phyloP scores from a whole-genome alignment of 495 filamentous ascomycete genomes.

The Barbatosphaeria neglecta region DNA sequence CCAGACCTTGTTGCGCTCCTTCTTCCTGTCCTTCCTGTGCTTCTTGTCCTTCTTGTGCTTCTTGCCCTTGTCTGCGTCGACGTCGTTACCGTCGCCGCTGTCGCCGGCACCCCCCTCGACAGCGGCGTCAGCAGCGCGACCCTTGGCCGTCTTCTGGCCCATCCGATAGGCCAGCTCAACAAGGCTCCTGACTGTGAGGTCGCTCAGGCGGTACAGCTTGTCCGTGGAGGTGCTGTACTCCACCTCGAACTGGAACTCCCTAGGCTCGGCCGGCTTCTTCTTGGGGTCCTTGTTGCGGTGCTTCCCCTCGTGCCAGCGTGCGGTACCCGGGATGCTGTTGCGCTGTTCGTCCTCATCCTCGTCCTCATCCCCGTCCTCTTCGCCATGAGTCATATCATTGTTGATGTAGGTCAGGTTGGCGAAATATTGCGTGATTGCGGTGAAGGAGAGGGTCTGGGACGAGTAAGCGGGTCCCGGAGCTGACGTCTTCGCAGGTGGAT shows the following conservation, averaged over 20 bases:
- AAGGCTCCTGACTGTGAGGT: slow-evolving; percentile 76
- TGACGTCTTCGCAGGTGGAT: slow-evolving; percentile 56
- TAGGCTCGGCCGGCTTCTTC: slow-evolving; percentile 38
- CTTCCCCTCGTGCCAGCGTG: slow-evolving; percentile 43
- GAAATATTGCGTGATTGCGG: slow-evolving; percentile 80
- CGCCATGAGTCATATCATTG: slow-evolving; percentile 35
- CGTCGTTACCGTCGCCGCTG: slow-evolving; percentile 3
- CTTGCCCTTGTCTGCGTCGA: slow-evolving; percentile 7
- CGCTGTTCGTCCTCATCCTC: not conserved
- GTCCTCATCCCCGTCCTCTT: slow-evolving; percentile 1
- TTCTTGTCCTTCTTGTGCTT: slow-evolving; percentile 20
- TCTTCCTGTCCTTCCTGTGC: slow-evolving; percentile 30
- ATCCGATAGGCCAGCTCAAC: slow-evolving; percentile 70
- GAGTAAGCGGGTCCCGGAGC: slow-evolving; percentile 88
- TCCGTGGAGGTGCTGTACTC: slow-evolving; percentile 80
- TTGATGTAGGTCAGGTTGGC: slow-evolving; percentile 88
- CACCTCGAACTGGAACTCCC: slow-evolving; percentile 61
- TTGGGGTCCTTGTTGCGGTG: slow-evolving; percentile 43
- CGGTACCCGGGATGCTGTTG: not conserved
- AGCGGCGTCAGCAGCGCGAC: slow-evolving; percentile 7
- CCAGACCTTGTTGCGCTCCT: slow-evolving; percentile 52
- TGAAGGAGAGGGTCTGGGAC: slow-evolving; percentile 63
- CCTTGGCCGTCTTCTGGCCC: slow-evolving; percentile 33
- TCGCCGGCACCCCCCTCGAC: slow-evolving; percentile 3
- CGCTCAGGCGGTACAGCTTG: slow-evolving; percentile 59